A percentile compares a stretch with the other conserved stretches of the same genome.
phyloP scores from a whole-genome alignment of 805 yeast genomes.

The Saturnispora ahearnii region DNA sequence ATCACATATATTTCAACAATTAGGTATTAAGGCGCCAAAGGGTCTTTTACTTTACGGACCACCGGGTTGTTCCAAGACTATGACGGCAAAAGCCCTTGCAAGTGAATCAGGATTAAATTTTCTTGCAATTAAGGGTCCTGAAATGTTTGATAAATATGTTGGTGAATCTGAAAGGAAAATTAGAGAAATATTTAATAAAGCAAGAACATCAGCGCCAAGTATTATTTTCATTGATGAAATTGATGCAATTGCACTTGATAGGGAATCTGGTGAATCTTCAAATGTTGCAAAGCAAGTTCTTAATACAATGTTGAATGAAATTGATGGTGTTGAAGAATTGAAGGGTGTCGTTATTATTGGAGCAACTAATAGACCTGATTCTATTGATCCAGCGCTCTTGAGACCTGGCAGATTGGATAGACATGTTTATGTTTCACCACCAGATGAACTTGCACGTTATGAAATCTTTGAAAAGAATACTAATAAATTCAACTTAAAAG shows the following conservation, averaged over 20 bases:
- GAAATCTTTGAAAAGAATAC: slow-evolving; percentile 71
- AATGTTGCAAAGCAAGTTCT: slow-evolving; percentile 76
- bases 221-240: slow-evolving; percentile 94
- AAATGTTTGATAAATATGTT: slow-evolving; percentile 84
- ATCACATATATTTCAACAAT: slow-evolving; percentile 57
- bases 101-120: slow-evolving; percentile 93
- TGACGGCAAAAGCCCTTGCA: slow-evolving; percentile 92
- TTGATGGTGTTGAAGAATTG: slow-evolving; percentile 94
- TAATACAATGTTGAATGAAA: slow-evolving; percentile 85
- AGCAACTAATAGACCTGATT: slow-evolving; percentile 93
- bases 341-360: slow-evolving; percentile 92
- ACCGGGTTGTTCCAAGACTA: slow-evolving; percentile 94
- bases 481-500: slow-evolving; percentile 49
- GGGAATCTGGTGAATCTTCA: slow-evolving; percentile 54
- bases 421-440: slow-evolving; percentile 88
- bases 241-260: slow-evolving; percentile 79
- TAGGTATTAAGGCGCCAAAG: slow-evolving; percentile 86
- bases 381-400: slow-evolving; percentile 83
- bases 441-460: slow-evolving; percentile 69
- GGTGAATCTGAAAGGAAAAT: slow-evolving; percentile 95
- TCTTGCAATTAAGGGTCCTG: slow-evolving; percentile 95
- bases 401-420: slow-evolving; percentile 96
- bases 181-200: slow-evolving; percentile 86
- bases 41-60: slow-evolving; percentile 95
- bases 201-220: slow-evolving; percentile 89